These are phyloP conservation scores for Hanseniaspora uvarum DNA, from an alignment of 1,139 yeast species.

Conservation along the genomic window DNA sequence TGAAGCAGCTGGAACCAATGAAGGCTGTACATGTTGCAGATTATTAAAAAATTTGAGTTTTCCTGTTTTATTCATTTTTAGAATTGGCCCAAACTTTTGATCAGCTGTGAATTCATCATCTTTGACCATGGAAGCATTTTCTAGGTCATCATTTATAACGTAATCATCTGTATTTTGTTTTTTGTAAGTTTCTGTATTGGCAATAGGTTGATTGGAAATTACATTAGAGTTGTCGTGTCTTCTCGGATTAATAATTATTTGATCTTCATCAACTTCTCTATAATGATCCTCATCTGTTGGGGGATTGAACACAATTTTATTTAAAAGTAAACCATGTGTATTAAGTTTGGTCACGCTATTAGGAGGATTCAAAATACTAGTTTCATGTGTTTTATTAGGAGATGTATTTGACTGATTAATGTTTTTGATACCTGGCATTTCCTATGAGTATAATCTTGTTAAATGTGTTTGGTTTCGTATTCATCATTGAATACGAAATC, in stretches of 20 bases:
- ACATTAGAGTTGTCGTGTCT: not conserved
- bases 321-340: slow-evolving; percentile 11
- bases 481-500: not conserved
- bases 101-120: slow-evolving; percentile 17
- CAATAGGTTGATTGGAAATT: slow-evolving; percentile 10
- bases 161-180: not conserved
- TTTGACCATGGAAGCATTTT: slow-evolving; percentile 10
- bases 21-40: slow-evolving; percentile 15
- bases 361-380: not conserved
- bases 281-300: slow-evolving; percentile 15
- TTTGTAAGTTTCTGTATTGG: slow-evolving; percentile 7
- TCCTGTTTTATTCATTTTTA: slow-evolving; percentile 17
- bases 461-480: not conserved
- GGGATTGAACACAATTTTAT: slow-evolving; percentile 12
- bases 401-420: not conserved
- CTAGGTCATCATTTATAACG: slow-evolving; percentile 7
- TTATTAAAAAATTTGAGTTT: slow-evolving; percentile 13
- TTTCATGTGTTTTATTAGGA: not conserved
- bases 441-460: not conserved
- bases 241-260: slow-evolving; percentile 3
- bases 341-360: slow-evolving; percentile 4
- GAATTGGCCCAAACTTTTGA: slow-evolving; percentile 12
- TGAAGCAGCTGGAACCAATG: slow-evolving; percentile 16
- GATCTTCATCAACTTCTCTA: slow-evolving; percentile 3
- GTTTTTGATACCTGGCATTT: not conserved